Base-by-base conservation (phyloP, 176 grass and related monocot genomes). In the Oryza nivara region DNA sequence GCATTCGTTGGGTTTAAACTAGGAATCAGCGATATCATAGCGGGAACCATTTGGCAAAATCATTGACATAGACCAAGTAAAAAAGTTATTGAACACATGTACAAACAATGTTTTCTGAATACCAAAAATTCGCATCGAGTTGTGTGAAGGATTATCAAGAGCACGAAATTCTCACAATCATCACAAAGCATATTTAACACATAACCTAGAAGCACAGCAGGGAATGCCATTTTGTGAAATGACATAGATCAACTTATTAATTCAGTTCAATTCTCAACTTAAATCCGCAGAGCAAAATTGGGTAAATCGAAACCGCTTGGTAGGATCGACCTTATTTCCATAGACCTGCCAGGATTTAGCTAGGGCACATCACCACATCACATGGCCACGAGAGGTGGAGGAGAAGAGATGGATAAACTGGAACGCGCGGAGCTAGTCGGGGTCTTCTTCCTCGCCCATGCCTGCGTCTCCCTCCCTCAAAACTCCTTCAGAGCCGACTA, bases 391-490 rank as follows among this genome's bases (percentile, higher is more conserved):
- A 11, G 72, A 15, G 34, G 58, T 0, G 26, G 26, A 26, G 17
- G 1, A 20, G 65, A 16, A 34, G 26, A 73, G 73, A 41, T 73
- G 20, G 35, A 34, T 85, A 81, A 90, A 84, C 80, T 90, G 63
- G 64, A 90, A 90, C 2, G 79, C 88, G 25, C 30, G 51, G 13
- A 90, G 88, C 88, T 84, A 86, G 47, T 83, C 84, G 11, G 84
- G 88, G 0, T 82, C 88, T 0, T 90, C 88, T 22, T 83, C 80
- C 48, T 86, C 84, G 19, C 61, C 75, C 84, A 90, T 90, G 20
- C n/a, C 65, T 51, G 1, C 83, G 56, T 6, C 7, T 41, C 40
- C 7, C 54, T 52, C 26, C 1, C 0, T 64, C 26, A 15, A 6
- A 16, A 5, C 17, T 40, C 40, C 28, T 44, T 2, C 2, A 8